phyloP scores from a whole-genome alignment of 192 early-diverging fungal genomes.

The Backusella tuberculispora region DNA sequence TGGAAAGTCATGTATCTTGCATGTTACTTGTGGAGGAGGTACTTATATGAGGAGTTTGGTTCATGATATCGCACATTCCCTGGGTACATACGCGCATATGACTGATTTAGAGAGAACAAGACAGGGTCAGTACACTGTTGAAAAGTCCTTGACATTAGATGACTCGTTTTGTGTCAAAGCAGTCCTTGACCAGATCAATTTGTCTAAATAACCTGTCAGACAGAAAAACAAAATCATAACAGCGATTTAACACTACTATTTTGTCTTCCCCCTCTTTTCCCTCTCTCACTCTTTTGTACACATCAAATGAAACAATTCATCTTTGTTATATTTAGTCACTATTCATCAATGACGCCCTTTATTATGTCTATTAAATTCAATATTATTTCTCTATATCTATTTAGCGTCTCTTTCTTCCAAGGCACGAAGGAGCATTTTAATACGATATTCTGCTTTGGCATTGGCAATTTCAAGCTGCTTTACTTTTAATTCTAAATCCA shows the following conservation, averaged over 20 bases:
- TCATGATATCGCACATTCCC: constrained; percentile 59
- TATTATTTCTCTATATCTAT: background rate
- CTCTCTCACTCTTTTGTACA: too few relatives aligned
- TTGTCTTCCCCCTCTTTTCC: too few relatives aligned
- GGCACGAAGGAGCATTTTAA: constrained; percentile 27
- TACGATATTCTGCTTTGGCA: constrained; percentile 33
- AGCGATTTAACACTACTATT: too few relatives aligned
- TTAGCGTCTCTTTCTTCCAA: constrained; percentile 30
- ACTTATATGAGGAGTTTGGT: constrained; percentile 76
- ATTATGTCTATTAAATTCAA: background rate
- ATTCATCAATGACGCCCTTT: too few relatives aligned
- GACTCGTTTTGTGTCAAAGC: background rate
- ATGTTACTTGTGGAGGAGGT: constrained; percentile 68
- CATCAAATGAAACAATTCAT: too few relatives aligned
- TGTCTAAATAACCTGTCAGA: background rate
- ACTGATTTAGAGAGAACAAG: constrained; percentile 59
- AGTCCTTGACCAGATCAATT: background rate
- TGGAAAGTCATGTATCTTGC: constrained; percentile 29
- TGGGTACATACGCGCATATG: constrained; percentile 67
- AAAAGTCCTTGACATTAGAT: constrained; percentile 23
- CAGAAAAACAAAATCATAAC: too few relatives aligned
- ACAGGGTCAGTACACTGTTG: constrained; percentile 59
- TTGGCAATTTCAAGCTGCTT: constrained; percentile 14
- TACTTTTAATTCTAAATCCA: constrained; percentile 18
- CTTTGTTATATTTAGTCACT: too few relatives aligned